Evolutionary conservation across 805 yeast genomes (phyloP).

Genomic region (Kurtzmaniella fragi): DNA sequence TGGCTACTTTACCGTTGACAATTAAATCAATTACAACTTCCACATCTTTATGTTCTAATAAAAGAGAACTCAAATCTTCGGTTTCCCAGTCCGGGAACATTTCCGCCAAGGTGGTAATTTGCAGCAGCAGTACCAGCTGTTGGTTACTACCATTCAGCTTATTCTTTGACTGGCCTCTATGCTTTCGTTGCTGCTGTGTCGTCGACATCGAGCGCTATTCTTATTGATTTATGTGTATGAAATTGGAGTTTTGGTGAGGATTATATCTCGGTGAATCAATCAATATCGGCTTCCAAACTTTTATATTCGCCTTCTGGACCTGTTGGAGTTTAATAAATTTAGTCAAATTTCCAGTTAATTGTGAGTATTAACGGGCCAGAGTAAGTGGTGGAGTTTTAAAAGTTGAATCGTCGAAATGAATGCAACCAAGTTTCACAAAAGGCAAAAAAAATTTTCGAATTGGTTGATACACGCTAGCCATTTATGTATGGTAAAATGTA

Average conservation of each 20-base stretch:
- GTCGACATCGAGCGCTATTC: constrained; percentile 19
- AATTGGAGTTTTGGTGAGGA: background rate
- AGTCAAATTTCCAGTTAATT: no score
- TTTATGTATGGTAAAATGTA: no score
- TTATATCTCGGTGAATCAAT: background rate
- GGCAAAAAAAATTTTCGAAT: constrained; percentile 4
- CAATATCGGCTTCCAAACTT: background rate
- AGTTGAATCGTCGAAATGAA: constrained; percentile 3
- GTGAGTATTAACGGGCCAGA: no score
- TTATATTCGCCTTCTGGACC: background rate
- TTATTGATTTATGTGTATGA: background rate
- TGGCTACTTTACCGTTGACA: constrained; percentile 82
- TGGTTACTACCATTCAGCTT: constrained; percentile 6
- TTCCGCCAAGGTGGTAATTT: constrained; percentile 62
- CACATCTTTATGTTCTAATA: constrained; percentile 70
- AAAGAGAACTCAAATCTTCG: constrained; percentile 74
- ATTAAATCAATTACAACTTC: constrained; percentile 82
- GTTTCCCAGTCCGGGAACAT: constrained; percentile 93
- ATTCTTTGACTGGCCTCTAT: constrained; percentile 44
- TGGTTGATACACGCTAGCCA: background rate
- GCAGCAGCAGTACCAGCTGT: constrained; percentile 10
- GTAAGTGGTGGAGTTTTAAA: no score
- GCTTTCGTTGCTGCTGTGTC: constrained; percentile 24
- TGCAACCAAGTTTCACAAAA: constrained; percentile 4
- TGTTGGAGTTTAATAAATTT: background rate